These are phyloP conservation scores for Fraxinus quadrangulata DNA, from an alignment of 257 asterid genomes.

Conservation along the genomic window DNA sequence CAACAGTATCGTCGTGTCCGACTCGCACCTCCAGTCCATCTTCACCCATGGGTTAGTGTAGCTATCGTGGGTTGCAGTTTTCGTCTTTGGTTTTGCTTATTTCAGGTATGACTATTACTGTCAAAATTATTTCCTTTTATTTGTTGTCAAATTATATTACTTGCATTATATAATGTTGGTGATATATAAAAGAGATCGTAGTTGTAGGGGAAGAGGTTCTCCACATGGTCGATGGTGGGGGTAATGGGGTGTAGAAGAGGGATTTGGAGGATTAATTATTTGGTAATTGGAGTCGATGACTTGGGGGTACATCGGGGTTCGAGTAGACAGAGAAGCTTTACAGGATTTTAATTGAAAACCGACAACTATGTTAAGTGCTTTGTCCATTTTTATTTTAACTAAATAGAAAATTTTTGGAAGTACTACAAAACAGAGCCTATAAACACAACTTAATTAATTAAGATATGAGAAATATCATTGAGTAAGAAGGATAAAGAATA, in stretches of 20 bases:
- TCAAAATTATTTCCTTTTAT: conserved; percentile 10
- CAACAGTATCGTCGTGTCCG: too few relatives aligned
- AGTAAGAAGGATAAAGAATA: too few relatives aligned
- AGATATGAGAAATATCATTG: too few relatives aligned
- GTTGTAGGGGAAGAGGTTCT: conserved; percentile 46
- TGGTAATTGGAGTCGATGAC: conserved; percentile 37
- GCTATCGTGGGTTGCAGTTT: conserved; percentile 53
- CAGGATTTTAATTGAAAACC: not conserved
- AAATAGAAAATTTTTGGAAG: too few relatives aligned
- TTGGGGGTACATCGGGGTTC: conserved; percentile 64
- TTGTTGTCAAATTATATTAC: conserved; percentile 5
- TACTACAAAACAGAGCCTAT: too few relatives aligned
- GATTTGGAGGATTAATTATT: conserved; percentile 30
- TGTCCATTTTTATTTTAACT: too few relatives aligned
- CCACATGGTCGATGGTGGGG: conserved; percentile 55
- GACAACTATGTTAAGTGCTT: too few relatives aligned
- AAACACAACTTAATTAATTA: too few relatives aligned
- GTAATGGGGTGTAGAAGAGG: conserved; percentile 47
- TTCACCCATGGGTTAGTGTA: conserved; percentile 57
- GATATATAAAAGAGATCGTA: conserved; percentile 5
- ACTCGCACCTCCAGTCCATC: too few relatives aligned
- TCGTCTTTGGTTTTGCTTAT: conserved; percentile 88
- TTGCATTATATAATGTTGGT: conserved; percentile 5
- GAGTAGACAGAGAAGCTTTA: conserved; percentile 3
- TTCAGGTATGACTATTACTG: conserved; percentile 65